These are phyloP conservation scores for Lojkania enalia DNA, from an alignment of 2,329 filamentous ascomycete genomes.

Conservation along the genomic window DNA sequence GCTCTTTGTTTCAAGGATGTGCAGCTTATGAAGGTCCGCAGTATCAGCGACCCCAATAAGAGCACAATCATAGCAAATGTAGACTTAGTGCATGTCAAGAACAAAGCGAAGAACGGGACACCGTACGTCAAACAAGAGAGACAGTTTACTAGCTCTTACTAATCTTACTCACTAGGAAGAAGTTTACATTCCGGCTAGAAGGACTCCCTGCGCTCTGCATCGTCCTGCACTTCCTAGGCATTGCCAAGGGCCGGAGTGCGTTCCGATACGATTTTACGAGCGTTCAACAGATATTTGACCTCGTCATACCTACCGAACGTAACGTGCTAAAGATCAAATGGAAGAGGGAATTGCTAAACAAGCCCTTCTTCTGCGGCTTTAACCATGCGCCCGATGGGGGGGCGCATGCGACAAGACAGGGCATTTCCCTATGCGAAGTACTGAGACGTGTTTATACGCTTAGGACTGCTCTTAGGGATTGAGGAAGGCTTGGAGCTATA, in stretches of 20 bases:
- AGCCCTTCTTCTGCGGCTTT: constrained; percentile 21
- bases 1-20: constrained; percentile 23
- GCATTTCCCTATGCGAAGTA: constrained; percentile 23
- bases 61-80: constrained; percentile 23
- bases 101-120: constrained; percentile 21
- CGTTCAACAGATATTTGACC: constrained; percentile 23
- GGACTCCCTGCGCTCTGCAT: constrained; percentile 19
- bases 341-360: constrained; percentile 21
- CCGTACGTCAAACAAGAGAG: constrained; percentile 15
- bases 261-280: constrained; percentile 18
- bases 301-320: constrained; percentile 15
- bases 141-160: constrained; percentile 9
- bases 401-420: constrained; percentile 9
- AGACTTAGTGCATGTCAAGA: constrained; percentile 26
- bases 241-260: constrained; percentile 12
- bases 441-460: constrained; percentile 17
- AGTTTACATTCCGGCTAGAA: constrained; percentile 25
- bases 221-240: constrained; percentile 18
- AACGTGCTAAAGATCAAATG: constrained; percentile 20
- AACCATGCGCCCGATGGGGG: constrained; percentile 10
- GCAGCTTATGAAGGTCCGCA: constrained; percentile 24
- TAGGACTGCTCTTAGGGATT: constrained; percentile 20
- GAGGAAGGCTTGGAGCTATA: constrained; percentile 21
- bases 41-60: constrained; percentile 12
- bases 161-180: constrained; percentile 18